Percentiles rank a stretch among this genome's conserved stretches.
Conservation (phyloP, 352 stramenopile species). For the Phytophthora meadii region DNA sequence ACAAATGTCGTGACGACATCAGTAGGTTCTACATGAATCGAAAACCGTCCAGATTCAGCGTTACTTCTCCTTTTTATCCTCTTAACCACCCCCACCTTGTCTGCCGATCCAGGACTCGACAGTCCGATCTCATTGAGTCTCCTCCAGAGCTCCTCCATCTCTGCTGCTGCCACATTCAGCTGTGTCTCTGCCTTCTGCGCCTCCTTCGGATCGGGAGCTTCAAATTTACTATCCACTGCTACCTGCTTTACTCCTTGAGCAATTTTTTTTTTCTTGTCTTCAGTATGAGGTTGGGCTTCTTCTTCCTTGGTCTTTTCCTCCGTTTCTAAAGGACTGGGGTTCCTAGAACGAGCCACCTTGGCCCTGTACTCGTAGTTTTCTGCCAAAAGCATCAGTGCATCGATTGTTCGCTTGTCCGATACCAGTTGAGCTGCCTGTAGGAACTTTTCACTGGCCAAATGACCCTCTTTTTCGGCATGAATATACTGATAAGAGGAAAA, state of each 20-base stretch:
- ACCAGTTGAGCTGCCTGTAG: conserved; percentile 63
- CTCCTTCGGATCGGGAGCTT: conserved; percentile 37
- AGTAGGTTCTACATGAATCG: conserved; percentile 59
- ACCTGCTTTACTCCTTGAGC: not conserved
- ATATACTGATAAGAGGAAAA: conserved; percentile 38
- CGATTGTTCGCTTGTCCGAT: conserved; percentile 69
- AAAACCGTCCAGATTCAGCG: not conserved
- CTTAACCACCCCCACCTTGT: conserved; percentile 50
- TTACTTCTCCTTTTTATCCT: not conserved
- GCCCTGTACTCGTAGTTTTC: conserved; percentile 85
- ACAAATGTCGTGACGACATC: conserved; percentile 81
- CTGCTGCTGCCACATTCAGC: conserved; percentile 68
- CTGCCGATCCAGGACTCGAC: conserved; percentile 51
- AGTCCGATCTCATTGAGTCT: conserved; percentile 82
- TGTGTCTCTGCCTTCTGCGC: conserved; percentile 60
- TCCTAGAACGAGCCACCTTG: conserved; percentile 60
- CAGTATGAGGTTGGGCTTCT: conserved; percentile 4
- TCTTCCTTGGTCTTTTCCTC: conserved; percentile 17
- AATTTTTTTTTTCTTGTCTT: conserved; percentile 12
- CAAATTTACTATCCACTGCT: not conserved
- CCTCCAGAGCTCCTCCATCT: conserved; percentile 89
- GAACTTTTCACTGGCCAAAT: conserved; percentile 76
- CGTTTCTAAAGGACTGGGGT: conserved; percentile 30
- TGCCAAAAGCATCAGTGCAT: conserved; percentile 72
- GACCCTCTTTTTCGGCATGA: conserved; percentile 69